Base-by-base conservation (phyloP, 176 grass and related monocot genomes). In the Triticum turgidum region DNA sequence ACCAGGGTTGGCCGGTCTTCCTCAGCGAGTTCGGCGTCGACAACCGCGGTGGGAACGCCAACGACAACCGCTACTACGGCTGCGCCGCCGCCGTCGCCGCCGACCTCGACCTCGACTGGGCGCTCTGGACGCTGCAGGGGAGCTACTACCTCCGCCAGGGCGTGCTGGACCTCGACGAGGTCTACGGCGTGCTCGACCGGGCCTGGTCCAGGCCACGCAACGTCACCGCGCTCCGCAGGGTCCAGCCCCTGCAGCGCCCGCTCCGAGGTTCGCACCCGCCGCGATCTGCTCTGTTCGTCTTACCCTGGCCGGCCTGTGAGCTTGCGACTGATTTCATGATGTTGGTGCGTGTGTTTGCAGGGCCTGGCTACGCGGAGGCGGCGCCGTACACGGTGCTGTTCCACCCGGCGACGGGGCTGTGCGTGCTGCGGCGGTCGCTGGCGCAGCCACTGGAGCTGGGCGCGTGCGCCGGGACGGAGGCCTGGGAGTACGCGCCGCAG, bases 21-120 rank as follows among this genome's bases (percentile, higher is more conserved):
- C 82, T 98, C 37, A 94, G 94, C 77, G 97, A 98, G 91, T 98
- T 92, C 70, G 97, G 97, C 42, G 82, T 92, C 12, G 97, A 98
- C 87, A 93, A 96, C 84, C 86, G 92, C 68, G 97, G 93, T 21
- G 87, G 64, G 3, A 96, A 94, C 71, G 52, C 22, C 29, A 94
- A 93, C 34, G 97, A 94, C 88, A 92, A 96, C 86, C 91, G 90
- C 20, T 98, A 92, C 87, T 82, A 92, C 45, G 91, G 88, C 14
- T 98, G 96, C 87, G 74, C 82, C 59, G 82, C 91, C 61, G 88
- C 89, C 5, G 84, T 84, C 7, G 84, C 83, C 4, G 93, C 93
- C 25, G 93, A 94, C 54, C 76, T 88, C 27, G 96, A 96, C 82
- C 88, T 98, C 3, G 96, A 98, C 82, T 98, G 93, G 96, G 96